Base-by-base conservation (phyloP, 495 filamentous ascomycete species). In the Tuber umbilicatum region DNA sequence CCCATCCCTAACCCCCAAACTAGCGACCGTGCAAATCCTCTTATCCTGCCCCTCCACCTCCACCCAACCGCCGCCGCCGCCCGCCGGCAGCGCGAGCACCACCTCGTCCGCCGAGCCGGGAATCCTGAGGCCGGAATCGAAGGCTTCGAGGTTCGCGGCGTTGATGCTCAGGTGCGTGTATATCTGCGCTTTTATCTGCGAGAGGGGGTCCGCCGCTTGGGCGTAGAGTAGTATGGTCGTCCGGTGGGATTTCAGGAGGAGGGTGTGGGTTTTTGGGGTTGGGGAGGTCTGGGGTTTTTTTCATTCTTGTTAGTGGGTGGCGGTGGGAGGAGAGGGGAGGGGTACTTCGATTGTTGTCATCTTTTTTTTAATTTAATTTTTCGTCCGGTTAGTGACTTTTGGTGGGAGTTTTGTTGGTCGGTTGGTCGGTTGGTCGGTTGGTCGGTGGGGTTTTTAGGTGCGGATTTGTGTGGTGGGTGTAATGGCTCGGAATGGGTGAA, bases 291-390 rank as follows among this genome's bases (percentile, higher is more conserved):
- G 55, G 1, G 6, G 12, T 27, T 9, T 60, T 12, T 14, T 27
- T 35, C 35, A 17, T 27, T 64, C 5, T 35, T 1, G 42, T 40
- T 40, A 17, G 42, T 19, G 42, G 1, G 42, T 16, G 16, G 9
- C 4, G 27, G 5, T 0, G 55, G 55, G 4, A 5, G 0, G 3
- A 5, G 12, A 4, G n/a, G 2, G 50, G 50, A 3, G 6, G 27
- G 12, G 55, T 31, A 35, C 55, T 64, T 64, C 55, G n/a, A 64
- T 64, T 35, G 55, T 64, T 64, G 55, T 64, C 55, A 64, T 64
- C 35, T 64, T 64, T 64, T 3, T 27, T 31, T 31, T n/a, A n/a
- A n/a, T n/a, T n/a, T n/a, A n/a, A n/a, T n/a, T n/a, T 60, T 12
- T 14, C 2, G 12, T 27, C 12, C 27, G 23, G 9, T 2, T 23